Base-by-base conservation (phyloP, 2,329 filamentous ascomycete genomes). In the Rasamsonia emersonii region DNA sequence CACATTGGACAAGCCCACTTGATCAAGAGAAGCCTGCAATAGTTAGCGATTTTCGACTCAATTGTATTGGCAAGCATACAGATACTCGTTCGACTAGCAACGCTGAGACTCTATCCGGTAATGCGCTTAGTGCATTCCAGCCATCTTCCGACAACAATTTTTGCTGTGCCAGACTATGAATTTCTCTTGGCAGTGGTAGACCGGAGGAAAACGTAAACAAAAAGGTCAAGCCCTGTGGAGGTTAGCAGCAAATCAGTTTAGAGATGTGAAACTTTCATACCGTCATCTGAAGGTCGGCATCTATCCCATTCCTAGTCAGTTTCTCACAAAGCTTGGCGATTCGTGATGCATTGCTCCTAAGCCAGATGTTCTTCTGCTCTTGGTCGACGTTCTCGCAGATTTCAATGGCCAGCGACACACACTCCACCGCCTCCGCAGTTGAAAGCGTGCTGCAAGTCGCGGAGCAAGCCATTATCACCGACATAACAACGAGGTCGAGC, bases 381-480 rank as follows among this genome's bases (percentile, higher is more conserved):
- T 37, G 31, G 4, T 59, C 46, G 28, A 63, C 50, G 20, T 45
- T 47, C 21, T 55, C 48, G 14, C 52, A 50, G 20, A 62, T 58
- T 3, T 47, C 49, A 20, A 54, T 53, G 0, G 58, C 57, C 10
- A 64, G 39, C 5, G 46, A 42, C 24, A 64, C 50, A 18, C 58
- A 55, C 32, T 61, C 46, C 9, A 50, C 42, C 6, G 53, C 48
- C 15, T 59, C 45, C 0, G 41, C 24, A 0, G 42, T 25, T 5
- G 46, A 44, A 9, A 59, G 29, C 9, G 39, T 40, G 24, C 43
- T 51, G 26, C 47, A 56, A 26, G 45, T 58, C 8, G 52, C 49
- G n/a, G 59, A 64, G 32, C 57, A 61, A 17, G 52, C 53, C 24
- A 64, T 48, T 7, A 61, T 57, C 7, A 54, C 57, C 8, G 56